phyloP scores from a whole-genome alignment of 2,329 filamentous ascomycete genomes.

The Juglanconis sp. region DNA sequence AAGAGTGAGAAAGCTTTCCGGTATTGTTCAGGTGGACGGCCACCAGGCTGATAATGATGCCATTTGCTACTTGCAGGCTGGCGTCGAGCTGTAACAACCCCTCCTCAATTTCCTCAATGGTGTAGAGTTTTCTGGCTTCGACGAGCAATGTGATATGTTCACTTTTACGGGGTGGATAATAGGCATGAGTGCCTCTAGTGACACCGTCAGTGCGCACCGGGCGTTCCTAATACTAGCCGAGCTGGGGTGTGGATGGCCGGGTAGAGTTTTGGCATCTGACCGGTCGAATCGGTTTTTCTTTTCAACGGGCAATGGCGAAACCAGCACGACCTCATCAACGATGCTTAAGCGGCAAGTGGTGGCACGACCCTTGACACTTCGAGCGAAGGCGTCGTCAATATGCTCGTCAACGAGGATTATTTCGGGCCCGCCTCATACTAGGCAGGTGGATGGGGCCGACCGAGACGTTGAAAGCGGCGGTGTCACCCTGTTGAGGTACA shows the following conservation, averaged over 20 bases:
- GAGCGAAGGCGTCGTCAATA: slow-evolving; percentile 44
- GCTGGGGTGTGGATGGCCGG: slow-evolving; percentile 6
- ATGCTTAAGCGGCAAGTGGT: slow-evolving; percentile 32
- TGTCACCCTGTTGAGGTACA: slow-evolving; percentile 30
- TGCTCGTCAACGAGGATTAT: slow-evolving; percentile 44
- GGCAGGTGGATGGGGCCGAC: slow-evolving; percentile 45
- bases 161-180: slow-evolving; percentile 37
- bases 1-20: slow-evolving; percentile 33
- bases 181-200: slow-evolving; percentile 26
- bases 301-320: slow-evolving; percentile 31
- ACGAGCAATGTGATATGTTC: slow-evolving; percentile 45
- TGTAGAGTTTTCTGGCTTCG: slow-evolving; percentile 43
- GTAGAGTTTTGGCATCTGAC: slow-evolving; percentile 1
- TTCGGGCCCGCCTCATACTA: slow-evolving; percentile 54
- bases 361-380: slow-evolving; percentile 32
- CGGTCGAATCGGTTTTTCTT: slow-evolving; percentile 21
- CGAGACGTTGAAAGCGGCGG: slow-evolving; percentile 45
- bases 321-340: slow-evolving; percentile 26
- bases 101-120: slow-evolving; percentile 34
- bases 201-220: slow-evolving; percentile 23
- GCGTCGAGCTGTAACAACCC: slow-evolving; percentile 41
- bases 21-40: slow-evolving; percentile 38
- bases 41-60: slow-evolving; percentile 41
- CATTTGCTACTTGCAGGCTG: slow-evolving; percentile 42
- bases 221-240: slow-evolving; percentile 1